These are phyloP conservation scores for Senecio squalidus DNA, from an alignment of 140 eudicot genomes.

Conservation along the genomic window DNA sequence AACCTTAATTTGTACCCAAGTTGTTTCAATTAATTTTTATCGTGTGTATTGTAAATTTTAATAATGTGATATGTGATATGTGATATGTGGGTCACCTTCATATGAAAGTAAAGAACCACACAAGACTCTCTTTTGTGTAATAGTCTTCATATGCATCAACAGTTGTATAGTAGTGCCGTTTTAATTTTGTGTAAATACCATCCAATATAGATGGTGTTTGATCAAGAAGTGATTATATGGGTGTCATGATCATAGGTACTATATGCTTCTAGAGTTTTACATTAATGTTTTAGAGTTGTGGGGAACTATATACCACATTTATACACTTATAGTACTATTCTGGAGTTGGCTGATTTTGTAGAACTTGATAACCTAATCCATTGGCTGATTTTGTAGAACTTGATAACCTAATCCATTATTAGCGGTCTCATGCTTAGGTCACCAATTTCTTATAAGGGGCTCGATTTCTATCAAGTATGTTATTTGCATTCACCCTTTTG, in stretches of 20 bases:
- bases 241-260: slow-evolving; percentile 1
- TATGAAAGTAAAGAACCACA: slow-evolving; percentile 9
- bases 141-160: slow-evolving; percentile 10
- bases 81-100: slow-evolving; percentile 23
- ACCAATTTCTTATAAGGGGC: background rate
- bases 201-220: slow-evolving; percentile 5
- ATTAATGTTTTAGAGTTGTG: background rate
- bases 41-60: slow-evolving; percentile 3
- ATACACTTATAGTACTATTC: background rate
- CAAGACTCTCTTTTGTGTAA: slow-evolving; percentile 4
- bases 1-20: background rate
- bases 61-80: slow-evolving; percentile 5
- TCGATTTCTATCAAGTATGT: too few species aligned
- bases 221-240: slow-evolving; percentile 3
- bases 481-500: too few species aligned
- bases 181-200: background rate
- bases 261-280: slow-evolving; percentile 3
- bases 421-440: slow-evolving; percentile 11
- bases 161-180: slow-evolving; percentile 1
- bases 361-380: background rate
- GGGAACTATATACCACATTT: too few species aligned
- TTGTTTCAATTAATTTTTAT: slow-evolving; percentile 6
- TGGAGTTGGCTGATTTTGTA: background rate
- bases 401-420: background rate
- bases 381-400: background rate